Evolutionary conservation across 345 rosid species (phyloP), one percentile per base, ranked within the genome.

Genomic region (Lepidium sativum): DNA sequence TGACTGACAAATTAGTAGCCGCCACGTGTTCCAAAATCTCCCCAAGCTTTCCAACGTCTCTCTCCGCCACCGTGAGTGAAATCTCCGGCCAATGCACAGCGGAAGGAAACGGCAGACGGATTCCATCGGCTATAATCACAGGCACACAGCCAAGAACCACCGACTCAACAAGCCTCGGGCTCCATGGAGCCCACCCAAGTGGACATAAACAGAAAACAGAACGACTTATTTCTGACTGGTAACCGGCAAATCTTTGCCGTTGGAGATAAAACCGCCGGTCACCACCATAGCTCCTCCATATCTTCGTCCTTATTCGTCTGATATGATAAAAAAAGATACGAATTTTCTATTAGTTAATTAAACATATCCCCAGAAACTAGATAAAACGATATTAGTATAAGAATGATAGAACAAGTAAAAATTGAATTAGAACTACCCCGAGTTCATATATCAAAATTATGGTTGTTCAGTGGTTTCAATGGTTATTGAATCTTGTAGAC

Each of bases 141-240:
- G 98, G 98, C 18, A 92, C 86, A 41, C 98, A 92, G 0, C 97
- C 97, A 48, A 92, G 78, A 0, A 67, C 90, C 6, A 86, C 92
- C 0, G 98, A 84, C 63, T 92, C 98, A 5, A 90, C 97, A 17
- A 92, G 81, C 48, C 98, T 82, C 3, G 98, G 98, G 31, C 95
- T 92, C 98, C 98, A 92, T 1, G 98, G 97, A 67, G 98, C 98
- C 98, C 98, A 92, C 38, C 98, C 98, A 0, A 92, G 79, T 0
- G 98, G 98, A 57, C 96, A 89, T 16, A 92, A 66, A 65, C 98
- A 92, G 50, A 89, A 92, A 23, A 84, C 83, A 0, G 98, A 92
- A 27, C 95, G 86, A 6, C 69, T 84, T 2, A 92, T 89, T 62
- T 92, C 98, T 56, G 90, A 80, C 78, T 81, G 94, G 87, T 83